Conservation (phyloP, 768 basidiomycete genomes). For the Boletus tomentosulus region DNA sequence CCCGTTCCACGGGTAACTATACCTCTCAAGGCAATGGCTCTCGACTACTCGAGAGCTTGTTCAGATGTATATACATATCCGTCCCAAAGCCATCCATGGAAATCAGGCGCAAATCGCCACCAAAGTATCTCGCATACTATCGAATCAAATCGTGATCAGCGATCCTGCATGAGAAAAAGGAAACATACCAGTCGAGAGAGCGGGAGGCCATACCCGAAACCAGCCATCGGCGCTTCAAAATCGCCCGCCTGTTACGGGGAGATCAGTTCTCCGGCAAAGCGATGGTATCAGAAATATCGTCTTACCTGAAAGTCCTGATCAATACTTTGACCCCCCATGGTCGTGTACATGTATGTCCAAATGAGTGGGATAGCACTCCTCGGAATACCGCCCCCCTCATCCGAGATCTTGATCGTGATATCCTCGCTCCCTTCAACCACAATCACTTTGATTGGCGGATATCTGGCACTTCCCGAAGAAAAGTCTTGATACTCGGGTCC, state of each 20-base stretch:
- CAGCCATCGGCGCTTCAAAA: constrained; percentile 98
- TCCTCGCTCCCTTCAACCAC: constrained; percentile 98
- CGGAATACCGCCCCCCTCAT: constrained; percentile 92
- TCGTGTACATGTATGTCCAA: constrained; percentile 99
- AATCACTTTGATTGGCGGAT: constrained; percentile 38
- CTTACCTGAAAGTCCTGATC: constrained; percentile 62
- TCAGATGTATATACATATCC: constrained; percentile 90
- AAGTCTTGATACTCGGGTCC: constrained; percentile 73
- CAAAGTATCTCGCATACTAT: constrained; percentile 93
- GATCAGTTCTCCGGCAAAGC: not conserved
- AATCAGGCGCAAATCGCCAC: constrained; percentile 87
- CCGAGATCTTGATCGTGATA: constrained; percentile 97
- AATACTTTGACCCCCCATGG: constrained; percentile 66
- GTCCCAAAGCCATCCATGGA: constrained; percentile 99
- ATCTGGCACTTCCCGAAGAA: constrained; percentile 7
- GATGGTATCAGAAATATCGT: not conserved
- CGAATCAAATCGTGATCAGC: not conserved
- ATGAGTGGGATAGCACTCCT: constrained; percentile 84
- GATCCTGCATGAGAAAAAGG: not conserved
- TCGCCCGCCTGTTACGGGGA: constrained; percentile 55
- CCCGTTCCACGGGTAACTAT: not conserved
- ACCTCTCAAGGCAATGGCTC: constrained; percentile 57
- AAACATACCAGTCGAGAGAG: constrained; percentile 78
- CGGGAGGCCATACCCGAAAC: constrained; percentile 92
- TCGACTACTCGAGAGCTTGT: constrained; percentile 75